phyloP scores from a whole-genome alignment of 371 early-diverging fungal genomes.

The Catenaria anguillulae region DNA sequence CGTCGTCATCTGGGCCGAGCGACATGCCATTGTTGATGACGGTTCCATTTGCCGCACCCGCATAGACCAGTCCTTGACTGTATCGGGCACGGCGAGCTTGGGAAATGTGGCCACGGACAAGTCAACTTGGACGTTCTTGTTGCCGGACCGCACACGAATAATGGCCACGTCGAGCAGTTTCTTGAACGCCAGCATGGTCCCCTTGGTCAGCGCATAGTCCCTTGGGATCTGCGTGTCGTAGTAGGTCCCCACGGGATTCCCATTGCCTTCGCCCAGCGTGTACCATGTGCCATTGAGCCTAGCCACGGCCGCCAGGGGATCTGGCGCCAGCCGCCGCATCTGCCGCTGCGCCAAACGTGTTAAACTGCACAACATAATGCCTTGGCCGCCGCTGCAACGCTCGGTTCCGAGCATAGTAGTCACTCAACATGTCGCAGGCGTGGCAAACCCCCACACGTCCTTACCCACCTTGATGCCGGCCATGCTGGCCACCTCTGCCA shows the following conservation, averaged over 20 bases:
- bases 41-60: not conserved
- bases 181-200: not conserved
- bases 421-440: not conserved
- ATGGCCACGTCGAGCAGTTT: not conserved
- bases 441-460: not conserved
- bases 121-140: not conserved
- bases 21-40: not conserved
- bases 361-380: not conserved
- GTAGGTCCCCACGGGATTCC: not conserved
- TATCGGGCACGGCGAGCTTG: not conserved
- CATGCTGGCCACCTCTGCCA: not conserved
- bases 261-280: not conserved
- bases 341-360: not conserved
- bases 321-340: not conserved
- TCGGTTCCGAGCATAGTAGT: slow-evolving; percentile 4
- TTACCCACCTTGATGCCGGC: not conserved
- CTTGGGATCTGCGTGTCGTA: not conserved
- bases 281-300: not conserved
- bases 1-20: not conserved
- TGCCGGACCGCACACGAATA: not conserved
- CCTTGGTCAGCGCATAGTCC: not conserved
- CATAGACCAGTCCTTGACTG: not conserved
- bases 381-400: not conserved
- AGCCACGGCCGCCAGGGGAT: not conserved
- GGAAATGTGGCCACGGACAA: not conserved